Evolutionary conservation across 306 rosid genomes (phyloP).

Genomic region (Cicer chorassanicum): DNA sequence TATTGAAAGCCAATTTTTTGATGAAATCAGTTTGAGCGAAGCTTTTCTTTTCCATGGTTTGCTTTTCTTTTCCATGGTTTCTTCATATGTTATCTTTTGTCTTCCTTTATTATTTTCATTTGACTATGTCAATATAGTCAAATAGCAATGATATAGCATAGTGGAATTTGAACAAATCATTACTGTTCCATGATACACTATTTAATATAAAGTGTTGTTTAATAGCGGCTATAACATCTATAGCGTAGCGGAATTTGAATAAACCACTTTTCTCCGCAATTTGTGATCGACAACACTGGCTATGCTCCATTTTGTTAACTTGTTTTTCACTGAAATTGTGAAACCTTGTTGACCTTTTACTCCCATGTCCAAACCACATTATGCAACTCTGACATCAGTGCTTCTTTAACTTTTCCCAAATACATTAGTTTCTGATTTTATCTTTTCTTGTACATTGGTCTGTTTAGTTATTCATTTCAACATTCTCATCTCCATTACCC

Average conservation of each 20-base stretch:
- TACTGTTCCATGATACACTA: no score
- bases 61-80: not conserved
- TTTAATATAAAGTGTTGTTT: no score
- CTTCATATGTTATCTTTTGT: not conserved
- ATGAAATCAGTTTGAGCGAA: constrained; percentile 1
- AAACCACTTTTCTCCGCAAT: no score
- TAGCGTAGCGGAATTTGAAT: no score
- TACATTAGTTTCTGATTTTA: not conserved
- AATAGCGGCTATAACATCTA: no score
- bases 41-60: not conserved
- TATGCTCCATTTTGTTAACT: no score
- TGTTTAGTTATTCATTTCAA: constrained; percentile 8
- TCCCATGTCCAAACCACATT: no score
- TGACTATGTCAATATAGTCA: not conserved
- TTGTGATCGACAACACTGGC: no score
- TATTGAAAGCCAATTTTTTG: not conserved
- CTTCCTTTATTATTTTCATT: not conserved
- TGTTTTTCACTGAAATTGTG: no score
- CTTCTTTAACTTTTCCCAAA: not conserved
- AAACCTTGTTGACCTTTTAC: not conserved
- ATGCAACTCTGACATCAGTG: not conserved
- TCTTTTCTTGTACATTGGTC: not conserved
- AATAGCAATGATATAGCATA: no score
- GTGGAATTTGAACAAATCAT: no score
- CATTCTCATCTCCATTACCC: constrained; percentile 28